Percentiles rank a stretch among this genome's conserved stretches.
phyloP scores from a whole-genome alignment of 2,329 filamentous ascomycete species.

The Cytospora paraplurivora region DNA sequence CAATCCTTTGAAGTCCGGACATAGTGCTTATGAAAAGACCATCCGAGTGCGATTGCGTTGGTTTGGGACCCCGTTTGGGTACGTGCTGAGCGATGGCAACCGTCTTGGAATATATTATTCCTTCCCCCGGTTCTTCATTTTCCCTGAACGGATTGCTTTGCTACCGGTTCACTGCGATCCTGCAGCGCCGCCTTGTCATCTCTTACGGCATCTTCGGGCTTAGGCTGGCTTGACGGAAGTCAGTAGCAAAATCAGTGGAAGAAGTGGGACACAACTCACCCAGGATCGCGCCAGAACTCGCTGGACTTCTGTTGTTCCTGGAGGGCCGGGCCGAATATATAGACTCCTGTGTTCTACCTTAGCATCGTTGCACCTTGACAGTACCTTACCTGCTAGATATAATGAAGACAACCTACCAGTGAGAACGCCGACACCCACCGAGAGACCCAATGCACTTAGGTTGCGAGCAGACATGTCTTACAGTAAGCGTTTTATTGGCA shows the following conservation, averaged over 20 bases:
- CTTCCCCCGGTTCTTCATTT: slow-evolving; percentile 1
- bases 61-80: neutral
- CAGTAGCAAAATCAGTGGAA: neutral
- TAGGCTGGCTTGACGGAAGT: slow-evolving; percentile 13
- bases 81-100: neutral
- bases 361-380: slow-evolving; percentile 15
- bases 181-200: neutral
- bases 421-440: slow-evolving; percentile 29
- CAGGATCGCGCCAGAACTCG: slow-evolving; percentile 14
- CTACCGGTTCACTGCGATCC: slow-evolving; percentile 1
- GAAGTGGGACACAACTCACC: slow-evolving; percentile 7
- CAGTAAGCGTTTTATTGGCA: neutral
- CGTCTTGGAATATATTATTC: neutral
- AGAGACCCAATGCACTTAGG: slow-evolving; percentile 15
- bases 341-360: slow-evolving; percentile 32
- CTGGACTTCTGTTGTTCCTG: slow-evolving; percentile 28
- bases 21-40: neutral
- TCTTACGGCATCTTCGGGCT: neutral
- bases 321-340: slow-evolving; percentile 34
- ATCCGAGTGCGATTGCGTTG: neutral
- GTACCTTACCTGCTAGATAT: neutral
- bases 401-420: slow-evolving; percentile 30
- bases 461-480: slow-evolving; percentile 26
- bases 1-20: neutral
- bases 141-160: neutral